phyloP scores from a whole-genome alignment of 1,284 basidiomycete genomes.

The Filobasidium uniguttulatum region DNA sequence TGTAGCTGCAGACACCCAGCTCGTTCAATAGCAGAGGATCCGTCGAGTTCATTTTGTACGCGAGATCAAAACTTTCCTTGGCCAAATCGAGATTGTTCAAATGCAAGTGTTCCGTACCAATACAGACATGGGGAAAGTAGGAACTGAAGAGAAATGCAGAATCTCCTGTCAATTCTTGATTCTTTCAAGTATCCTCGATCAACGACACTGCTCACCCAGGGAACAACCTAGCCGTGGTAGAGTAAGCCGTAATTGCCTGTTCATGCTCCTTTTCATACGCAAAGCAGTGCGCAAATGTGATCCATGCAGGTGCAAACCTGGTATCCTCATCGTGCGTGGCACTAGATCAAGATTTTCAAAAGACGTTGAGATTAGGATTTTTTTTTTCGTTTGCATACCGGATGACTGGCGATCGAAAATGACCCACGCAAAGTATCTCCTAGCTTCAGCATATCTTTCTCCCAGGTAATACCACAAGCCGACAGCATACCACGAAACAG shows the following conservation, averaged over 20 bases:
- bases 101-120: constrained; percentile 95
- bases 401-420: background rate
- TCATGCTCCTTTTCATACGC: constrained; percentile 96
- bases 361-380: no score
- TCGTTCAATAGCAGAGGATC: constrained; percentile 89
- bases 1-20: constrained; percentile 80
- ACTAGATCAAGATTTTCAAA: background rate
- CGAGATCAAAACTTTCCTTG: constrained; percentile 71
- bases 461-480: constrained; percentile 90
- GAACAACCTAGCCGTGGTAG: constrained; percentile 86
- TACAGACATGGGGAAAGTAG: constrained; percentile 84
- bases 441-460: constrained; percentile 71
- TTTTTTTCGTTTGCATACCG: no score
- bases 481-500: constrained; percentile 95
- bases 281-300: constrained; percentile 94
- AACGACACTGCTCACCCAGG: constrained; percentile 54
- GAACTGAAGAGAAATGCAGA: constrained; percentile 45
- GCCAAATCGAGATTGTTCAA: constrained; percentile 71
- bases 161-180: constrained; percentile 18
- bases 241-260: constrained; percentile 94
- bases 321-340: constrained; percentile 48
- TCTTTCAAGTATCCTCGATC: no score
- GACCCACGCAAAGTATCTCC: constrained; percentile 76
- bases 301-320: constrained; percentile 89
- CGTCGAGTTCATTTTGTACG: constrained; percentile 60